A percentile compares a stretch with the other conserved stretches of the same genome.
These are phyloP conservation scores for Jacaranda copaia DNA, from an alignment of 257 asterid genomes.

Conservation along the genomic window DNA sequence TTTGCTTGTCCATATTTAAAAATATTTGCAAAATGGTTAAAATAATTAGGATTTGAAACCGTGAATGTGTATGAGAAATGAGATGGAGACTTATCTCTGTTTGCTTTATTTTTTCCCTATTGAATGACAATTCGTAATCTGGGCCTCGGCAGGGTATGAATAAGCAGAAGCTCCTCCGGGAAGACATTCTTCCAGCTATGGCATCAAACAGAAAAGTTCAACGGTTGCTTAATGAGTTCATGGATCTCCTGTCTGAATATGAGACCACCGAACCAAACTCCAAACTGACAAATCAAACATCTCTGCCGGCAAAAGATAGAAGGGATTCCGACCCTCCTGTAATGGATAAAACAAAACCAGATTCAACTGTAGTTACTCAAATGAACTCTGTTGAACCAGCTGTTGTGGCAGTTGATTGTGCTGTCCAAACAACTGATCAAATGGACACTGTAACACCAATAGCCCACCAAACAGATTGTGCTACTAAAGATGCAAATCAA, in stretches of 20 bases:
- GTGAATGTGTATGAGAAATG: no score
- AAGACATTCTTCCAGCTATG: slow-evolving; percentile 98
- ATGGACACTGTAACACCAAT: slow-evolving; percentile 38
- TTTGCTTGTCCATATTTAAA: background rate
- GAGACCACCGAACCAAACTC: slow-evolving; percentile 46
- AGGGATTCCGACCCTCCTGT: background rate
- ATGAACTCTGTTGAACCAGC: slow-evolving; percentile 36
- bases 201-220: slow-evolving; percentile 95
- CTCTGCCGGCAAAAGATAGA: slow-evolving; percentile 41
- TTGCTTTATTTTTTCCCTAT: background rate
- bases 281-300: slow-evolving; percentile 34
- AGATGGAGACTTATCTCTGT: no score
- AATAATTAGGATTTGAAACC: background rate
- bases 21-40: background rate
- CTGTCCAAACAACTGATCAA: slow-evolving; percentile 42
- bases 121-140: background rate
- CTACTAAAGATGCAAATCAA: slow-evolving; percentile 37
- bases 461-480: slow-evolving; percentile 37
- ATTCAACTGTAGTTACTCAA: slow-evolving; percentile 36
- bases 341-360: background rate
- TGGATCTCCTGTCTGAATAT: slow-evolving; percentile 82
- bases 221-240: slow-evolving; percentile 83
- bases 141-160: slow-evolving; percentile 73
- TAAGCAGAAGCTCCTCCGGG: slow-evolving; percentile 91
- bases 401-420: slow-evolving; percentile 36